phyloP scores from a whole-genome alignment of 495 filamentous ascomycete species.

The Beverwykella pulmonaria region DNA sequence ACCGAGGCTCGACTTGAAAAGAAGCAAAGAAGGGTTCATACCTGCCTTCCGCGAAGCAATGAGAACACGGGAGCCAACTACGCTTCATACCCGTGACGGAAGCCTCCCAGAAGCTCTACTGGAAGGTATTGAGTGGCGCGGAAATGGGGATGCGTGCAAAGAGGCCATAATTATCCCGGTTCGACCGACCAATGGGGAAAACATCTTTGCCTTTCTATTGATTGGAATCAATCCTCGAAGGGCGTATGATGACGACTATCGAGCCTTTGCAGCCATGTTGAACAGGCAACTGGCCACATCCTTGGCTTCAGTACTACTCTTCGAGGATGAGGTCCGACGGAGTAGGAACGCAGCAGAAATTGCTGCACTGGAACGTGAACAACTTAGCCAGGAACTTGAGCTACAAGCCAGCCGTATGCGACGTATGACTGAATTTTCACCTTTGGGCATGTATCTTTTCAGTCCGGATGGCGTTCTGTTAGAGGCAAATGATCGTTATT shows the following conservation, averaged over 20 bases:
- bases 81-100: slow-evolving; percentile 24
- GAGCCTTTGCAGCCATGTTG: slow-evolving; percentile 25
- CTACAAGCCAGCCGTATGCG: slow-evolving; percentile 30
- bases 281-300: slow-evolving; percentile 35
- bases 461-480: slow-evolving; percentile 23
- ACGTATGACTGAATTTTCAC: slow-evolving; percentile 32
- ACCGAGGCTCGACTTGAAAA: slow-evolving; percentile 28
- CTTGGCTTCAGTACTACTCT: slow-evolving; percentile 34
- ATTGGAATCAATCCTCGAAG: slow-evolving; percentile 52
- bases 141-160: slow-evolving; percentile 43
- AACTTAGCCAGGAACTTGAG: slow-evolving; percentile 25
- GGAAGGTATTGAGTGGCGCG: slow-evolving; percentile 46
- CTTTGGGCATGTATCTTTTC: slow-evolving; percentile 32
- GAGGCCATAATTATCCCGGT: slow-evolving; percentile 45
- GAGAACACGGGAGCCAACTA: slow-evolving; percentile 27
- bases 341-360: slow-evolving; percentile 18
- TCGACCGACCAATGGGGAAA: slow-evolving; percentile 41
- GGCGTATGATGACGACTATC: slow-evolving; percentile 49
- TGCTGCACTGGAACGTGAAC: slow-evolving; percentile 25
- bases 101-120: slow-evolving; percentile 38
- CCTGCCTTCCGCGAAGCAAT: slow-evolving; percentile 32
- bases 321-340: slow-evolving; percentile 35
- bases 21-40: slow-evolving; percentile 34
- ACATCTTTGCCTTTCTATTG: slow-evolving; percentile 50
- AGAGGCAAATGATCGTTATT: slow-evolving; percentile 29